Evolutionary conservation across 352 stramenopile genomes (phyloP), one percentile per base, ranked within the genome.

Genomic region (Globisporangium ultimum): DNA sequence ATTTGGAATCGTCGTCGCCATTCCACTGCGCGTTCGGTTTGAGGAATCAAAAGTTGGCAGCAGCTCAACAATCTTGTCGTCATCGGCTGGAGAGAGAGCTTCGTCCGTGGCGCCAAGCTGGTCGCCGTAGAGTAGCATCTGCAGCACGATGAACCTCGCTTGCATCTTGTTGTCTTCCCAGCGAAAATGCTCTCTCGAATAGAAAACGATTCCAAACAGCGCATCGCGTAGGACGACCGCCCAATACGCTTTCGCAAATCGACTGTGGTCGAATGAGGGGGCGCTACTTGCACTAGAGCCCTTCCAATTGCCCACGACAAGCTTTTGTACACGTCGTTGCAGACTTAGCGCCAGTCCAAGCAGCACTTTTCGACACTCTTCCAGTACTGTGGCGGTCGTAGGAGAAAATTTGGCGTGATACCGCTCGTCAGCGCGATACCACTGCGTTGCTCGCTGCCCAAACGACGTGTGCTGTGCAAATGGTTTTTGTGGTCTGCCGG

Each of bases 61-160:
- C 21, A 52, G 2, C 47, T 52, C 47, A 21, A 52, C 47, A 10
- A 40, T 21, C 4, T 21, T 17, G 22, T 40, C 47, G 22, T 40
- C 22, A 10, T 10, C 28, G 8, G 28, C 28, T 36, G 28, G 28
- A 36, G 8, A 36, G 9, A 0, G 7, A 36, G 28, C 28, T 10
- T 36, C 8, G 5, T 36, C 28, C 5, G 28, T 10, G 28, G 7
- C 28, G 28, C 28, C 28, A 36, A 36, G 4, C 3, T 36, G 28
- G 2, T 38, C 22, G 18, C 34, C 47, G 47, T 21, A 52, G 13
- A 52, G 47, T 21, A 52, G 11, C 47, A 52, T 38, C 6, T 52
- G 47, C 47, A 52, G 4, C 47, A 38, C 47, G 13, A 38, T 52
- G 21, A 52, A 52, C 3, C 47, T 21, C 47, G 47, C 47, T 28